Evolutionary conservation across 1,284 basidiomycete species (phyloP).

Genomic region (Naganishia albida): DNA sequence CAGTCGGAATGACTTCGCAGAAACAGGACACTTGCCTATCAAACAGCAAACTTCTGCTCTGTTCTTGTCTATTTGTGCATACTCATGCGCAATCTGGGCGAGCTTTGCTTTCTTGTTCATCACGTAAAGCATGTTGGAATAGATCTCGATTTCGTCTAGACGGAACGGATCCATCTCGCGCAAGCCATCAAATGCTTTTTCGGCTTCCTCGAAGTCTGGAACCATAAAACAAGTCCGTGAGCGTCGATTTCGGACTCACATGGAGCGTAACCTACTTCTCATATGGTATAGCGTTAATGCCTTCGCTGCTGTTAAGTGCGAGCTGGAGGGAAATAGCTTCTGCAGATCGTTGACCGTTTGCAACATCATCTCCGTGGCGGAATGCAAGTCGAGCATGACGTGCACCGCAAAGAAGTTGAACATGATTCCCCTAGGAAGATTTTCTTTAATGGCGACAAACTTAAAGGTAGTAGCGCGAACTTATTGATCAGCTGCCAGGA

Average conservation of each 20-base stretch:
- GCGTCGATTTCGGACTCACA: neutral
- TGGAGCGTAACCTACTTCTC: constrained; percentile 63
- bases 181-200: constrained; percentile 78
- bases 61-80: constrained; percentile 80
- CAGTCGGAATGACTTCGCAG: neutral
- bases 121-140: constrained; percentile 96
- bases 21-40: constrained; percentile 65
- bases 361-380: constrained; percentile 74
- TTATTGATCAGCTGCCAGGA: constrained; percentile 1
- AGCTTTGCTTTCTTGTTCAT: constrained; percentile 85
- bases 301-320: constrained; percentile 81
- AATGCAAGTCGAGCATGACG: constrained; percentile 85
- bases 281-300: constrained; percentile 87
- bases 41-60: constrained; percentile 92
- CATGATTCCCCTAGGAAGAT: constrained; percentile 48
- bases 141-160: constrained; percentile 93
- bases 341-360: constrained; percentile 74
- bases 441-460: constrained; percentile 53
- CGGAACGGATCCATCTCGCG: constrained; percentile 79
- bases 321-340: constrained; percentile 76
- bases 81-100: constrained; percentile 88
- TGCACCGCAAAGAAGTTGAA: constrained; percentile 78
- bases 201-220: constrained; percentile 81
- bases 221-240: neutral
- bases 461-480: constrained; percentile 26